Conservation (phyloP, 2,329 filamentous ascomycete species). For the Fusarium sp. region DNA sequence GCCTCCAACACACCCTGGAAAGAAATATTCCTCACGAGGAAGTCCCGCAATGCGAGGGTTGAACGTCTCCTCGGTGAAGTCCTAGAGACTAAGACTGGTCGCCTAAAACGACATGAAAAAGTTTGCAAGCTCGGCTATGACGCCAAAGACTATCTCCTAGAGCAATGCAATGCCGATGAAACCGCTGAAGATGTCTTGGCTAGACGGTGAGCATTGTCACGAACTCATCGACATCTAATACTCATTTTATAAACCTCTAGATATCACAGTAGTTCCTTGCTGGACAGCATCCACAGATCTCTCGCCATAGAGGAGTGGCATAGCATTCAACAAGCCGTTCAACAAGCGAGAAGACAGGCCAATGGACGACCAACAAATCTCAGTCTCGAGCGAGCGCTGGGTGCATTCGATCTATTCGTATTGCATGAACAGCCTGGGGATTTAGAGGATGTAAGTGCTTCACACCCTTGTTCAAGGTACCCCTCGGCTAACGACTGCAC, state of each 20-base stretch:
- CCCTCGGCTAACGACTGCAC: conserved; percentile 17
- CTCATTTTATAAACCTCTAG: conserved; percentile 54
- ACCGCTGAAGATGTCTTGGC: conserved; percentile 80
- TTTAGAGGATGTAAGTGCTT: conserved; percentile 71
- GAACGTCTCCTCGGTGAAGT: conserved; percentile 73
- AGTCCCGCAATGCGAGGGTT: conserved; percentile 63
- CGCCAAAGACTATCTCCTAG: conserved; percentile 84
- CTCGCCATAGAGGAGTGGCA: conserved; percentile 84
- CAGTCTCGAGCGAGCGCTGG: conserved; percentile 77
- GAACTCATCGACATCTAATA: conserved; percentile 12
- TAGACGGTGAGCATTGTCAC: conserved; percentile 66
- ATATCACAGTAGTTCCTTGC: conserved; percentile 79
- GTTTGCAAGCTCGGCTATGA: conserved; percentile 84
- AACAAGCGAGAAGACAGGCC: conserved; percentile 30
- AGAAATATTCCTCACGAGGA: conserved; percentile 69
- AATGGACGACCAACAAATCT: conserved; percentile 54
- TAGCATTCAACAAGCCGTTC: conserved; percentile 51
- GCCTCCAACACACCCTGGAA: conserved; percentile 79
- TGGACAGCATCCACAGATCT: conserved; percentile 84
- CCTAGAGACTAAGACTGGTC: conserved; percentile 75
- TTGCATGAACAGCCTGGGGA: conserved; percentile 79
- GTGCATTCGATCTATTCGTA: conserved; percentile 91
- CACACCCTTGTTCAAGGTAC: neutral
- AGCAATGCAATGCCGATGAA: conserved; percentile 70
- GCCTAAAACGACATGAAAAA: conserved; percentile 75